These are phyloP conservation scores for Ascochyta viciae-villosae DNA, from an alignment of 2,329 filamentous ascomycete species.

Conservation along the genomic window DNA sequence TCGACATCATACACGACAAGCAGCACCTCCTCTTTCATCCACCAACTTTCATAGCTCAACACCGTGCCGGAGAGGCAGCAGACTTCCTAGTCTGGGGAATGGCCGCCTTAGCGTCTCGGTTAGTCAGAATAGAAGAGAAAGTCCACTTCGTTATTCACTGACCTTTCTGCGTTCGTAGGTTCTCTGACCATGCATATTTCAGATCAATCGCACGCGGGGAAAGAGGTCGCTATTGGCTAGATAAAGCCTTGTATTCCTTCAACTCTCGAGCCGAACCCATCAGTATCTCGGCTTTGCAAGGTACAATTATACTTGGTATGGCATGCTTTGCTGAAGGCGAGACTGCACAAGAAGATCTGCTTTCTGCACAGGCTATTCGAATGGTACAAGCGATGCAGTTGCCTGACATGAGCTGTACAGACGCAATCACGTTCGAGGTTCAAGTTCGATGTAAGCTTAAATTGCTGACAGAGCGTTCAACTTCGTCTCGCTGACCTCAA, in stretches of 20 bases:
- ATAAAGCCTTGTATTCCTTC: conserved; percentile 7
- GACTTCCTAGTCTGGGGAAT: conserved; percentile 7
- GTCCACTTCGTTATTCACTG: neutral
- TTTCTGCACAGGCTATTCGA: conserved; percentile 10
- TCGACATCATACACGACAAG: conserved; percentile 12
- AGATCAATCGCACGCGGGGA: conserved; percentile 2
- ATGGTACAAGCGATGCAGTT: conserved; percentile 9
- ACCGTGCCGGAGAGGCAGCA: conserved; percentile 5
- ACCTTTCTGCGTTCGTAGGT: neutral
- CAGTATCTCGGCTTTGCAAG: conserved; percentile 7
- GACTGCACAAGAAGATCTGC: conserved; percentile 2
- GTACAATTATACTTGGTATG: conserved; percentile 9
- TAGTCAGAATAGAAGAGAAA: neutral
- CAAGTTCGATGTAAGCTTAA: conserved; percentile 1
- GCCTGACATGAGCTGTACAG: neutral
- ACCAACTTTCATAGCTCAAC: conserved; percentile 3
- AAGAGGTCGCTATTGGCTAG: conserved; percentile 4
- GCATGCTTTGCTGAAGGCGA: conserved; percentile 11
- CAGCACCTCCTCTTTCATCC: conserved; percentile 13
- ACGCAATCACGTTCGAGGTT: conserved; percentile 2
- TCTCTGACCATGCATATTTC: conserved; percentile 4
- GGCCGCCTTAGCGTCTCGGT: conserved; percentile 9
- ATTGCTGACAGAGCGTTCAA: too few relatives aligned
- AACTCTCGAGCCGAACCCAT: conserved; percentile 2
- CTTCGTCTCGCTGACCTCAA: neutral